Evolutionary conservation across 192 early-diverging fungal genomes (phyloP), one percentile per base, ranked within the genome.

Genomic region (Podila epigama): DNA sequence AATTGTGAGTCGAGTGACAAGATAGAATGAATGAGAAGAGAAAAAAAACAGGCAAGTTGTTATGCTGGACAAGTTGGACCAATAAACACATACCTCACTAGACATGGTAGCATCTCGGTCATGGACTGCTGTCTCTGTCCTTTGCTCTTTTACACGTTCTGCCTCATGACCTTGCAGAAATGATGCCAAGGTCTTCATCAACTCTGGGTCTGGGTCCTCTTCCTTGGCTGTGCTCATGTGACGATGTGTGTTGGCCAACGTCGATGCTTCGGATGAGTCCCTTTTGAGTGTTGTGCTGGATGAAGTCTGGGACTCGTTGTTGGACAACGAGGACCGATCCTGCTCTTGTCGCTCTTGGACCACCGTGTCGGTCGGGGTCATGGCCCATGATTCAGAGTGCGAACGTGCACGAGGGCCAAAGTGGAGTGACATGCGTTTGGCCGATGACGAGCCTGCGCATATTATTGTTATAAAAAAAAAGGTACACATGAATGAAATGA

Each of bases 371-470:
- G 60, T 8, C 10, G 60, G 32, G 2, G 65, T 29, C 31, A 66
- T 61, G n/a, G 70, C 58, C 70, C 63, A 75, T 8, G 64, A 66
- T 25, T 73, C 70, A 31, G 70, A 66, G 36, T 52, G 36, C 12
- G 69, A 72, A 40, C 63, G 56, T 20, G 48, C 35, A n/a, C 58
- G 63, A 9, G 70, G 51, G 18, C 51, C 22, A 32, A 62, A 31
- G 31, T 44, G 50, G 5, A 66, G 51, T 2, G 70, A 60, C 22
- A 60, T 35, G 41, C 56, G 42, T 31, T 65, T 60, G 7, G 53
- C 50, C 31, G 70, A 63, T 13, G 37, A 39, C 32, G 62, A 59
- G 18, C 56, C 69, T 71, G 25, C 10, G 15, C n/a, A 27, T 32
- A 29, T 31, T 18, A 53, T 18, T 18, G 52, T 32, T 11, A 15